Conservation (phyloP, 2,329 filamentous ascomycete species). For the Aulographum hederae region DNA sequence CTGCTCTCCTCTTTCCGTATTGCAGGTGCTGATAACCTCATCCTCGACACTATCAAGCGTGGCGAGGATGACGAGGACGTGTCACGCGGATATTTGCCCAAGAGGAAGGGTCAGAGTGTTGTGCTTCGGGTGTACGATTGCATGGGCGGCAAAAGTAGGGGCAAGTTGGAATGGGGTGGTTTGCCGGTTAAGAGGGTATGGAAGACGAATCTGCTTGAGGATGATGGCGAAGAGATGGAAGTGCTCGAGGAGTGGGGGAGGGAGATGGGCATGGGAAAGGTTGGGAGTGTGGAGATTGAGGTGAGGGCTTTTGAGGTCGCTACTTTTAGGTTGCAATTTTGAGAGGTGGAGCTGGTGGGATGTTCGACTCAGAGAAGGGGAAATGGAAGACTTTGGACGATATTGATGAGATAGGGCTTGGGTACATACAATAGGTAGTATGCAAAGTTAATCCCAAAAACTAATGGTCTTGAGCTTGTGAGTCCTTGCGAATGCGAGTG, state of each 20-base stretch:
- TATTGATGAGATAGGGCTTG: too few species aligned
- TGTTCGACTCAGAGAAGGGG: too few species aligned
- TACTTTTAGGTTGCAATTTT: constrained; percentile 48
- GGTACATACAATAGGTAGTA: too few species aligned
- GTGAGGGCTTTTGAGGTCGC: constrained; percentile 73
- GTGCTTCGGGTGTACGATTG: constrained; percentile 78
- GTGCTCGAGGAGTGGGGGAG: constrained; percentile 22
- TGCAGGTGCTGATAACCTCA: constrained; percentile 38
- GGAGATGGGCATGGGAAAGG: too few species aligned
- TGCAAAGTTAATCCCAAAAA: too few species aligned
- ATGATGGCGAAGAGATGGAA: constrained; percentile 52
- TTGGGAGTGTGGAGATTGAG: too few species aligned
- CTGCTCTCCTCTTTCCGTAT: constrained; percentile 44
- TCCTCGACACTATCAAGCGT: constrained; percentile 83
- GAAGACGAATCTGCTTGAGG: constrained; percentile 79
- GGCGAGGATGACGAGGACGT: constrained; percentile 43
- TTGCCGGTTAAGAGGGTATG: constrained; percentile 58
- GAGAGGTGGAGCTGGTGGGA: too few species aligned
- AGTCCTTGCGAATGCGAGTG: too few species aligned
- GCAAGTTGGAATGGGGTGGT: constrained; percentile 43
- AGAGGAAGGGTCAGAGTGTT: constrained; percentile 56
- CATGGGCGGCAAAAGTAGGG: constrained; percentile 63
- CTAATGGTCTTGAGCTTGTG: too few species aligned
- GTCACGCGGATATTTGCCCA: constrained; percentile 33
- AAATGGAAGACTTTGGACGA: too few species aligned